Percentiles rank a stretch among this genome's conserved stretches.
Evolutionary conservation across 1,284 basidiomycete genomes (phyloP).

Genomic region (Cryptococcus maquisensis): DNA sequence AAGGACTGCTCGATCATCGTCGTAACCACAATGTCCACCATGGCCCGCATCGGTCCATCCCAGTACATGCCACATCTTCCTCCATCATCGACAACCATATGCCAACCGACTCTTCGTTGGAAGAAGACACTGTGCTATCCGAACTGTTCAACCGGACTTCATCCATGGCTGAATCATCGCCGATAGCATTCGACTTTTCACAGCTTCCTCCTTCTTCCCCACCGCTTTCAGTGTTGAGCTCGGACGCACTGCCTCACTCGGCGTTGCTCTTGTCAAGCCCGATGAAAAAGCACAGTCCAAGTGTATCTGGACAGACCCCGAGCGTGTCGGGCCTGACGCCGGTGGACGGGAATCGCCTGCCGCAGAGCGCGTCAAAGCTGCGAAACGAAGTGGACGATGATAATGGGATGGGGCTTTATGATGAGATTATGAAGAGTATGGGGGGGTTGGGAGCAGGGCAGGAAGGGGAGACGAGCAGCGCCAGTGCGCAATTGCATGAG

Average conservation of each 20-base stretch:
- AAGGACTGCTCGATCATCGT: neutral
- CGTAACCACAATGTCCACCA: neutral
- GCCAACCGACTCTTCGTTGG: slow-evolving; percentile 7
- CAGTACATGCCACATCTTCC: neutral
- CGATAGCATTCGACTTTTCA: slow-evolving; percentile 38
- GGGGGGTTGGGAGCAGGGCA: neutral
- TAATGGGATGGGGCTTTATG: neutral
- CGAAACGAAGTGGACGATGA: neutral
- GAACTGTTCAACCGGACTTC: slow-evolving; percentile 40
- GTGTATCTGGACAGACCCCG: neutral
- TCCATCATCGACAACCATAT: neutral
- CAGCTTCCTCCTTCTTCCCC: slow-evolving; percentile 39
- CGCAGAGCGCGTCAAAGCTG: slow-evolving; percentile 6
- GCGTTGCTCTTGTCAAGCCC: slow-evolving; percentile 32
- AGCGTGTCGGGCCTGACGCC: slow-evolving; percentile 6
- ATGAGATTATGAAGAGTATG: neutral
- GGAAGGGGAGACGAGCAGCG: slow-evolving; percentile 4
- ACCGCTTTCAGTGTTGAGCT: slow-evolving; percentile 16
- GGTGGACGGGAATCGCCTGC: slow-evolving; percentile 5
- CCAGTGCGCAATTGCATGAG: slow-evolving; percentile 1
- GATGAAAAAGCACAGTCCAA: slow-evolving; percentile 8
- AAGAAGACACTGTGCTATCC: slow-evolving; percentile 36
- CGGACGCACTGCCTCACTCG: slow-evolving; percentile 28
- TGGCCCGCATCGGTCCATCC: neutral
- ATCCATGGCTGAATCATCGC: slow-evolving; percentile 18